phyloP scores from a whole-genome alignment of 2,329 filamentous ascomycete species.

The Cladosporium sp. region DNA sequence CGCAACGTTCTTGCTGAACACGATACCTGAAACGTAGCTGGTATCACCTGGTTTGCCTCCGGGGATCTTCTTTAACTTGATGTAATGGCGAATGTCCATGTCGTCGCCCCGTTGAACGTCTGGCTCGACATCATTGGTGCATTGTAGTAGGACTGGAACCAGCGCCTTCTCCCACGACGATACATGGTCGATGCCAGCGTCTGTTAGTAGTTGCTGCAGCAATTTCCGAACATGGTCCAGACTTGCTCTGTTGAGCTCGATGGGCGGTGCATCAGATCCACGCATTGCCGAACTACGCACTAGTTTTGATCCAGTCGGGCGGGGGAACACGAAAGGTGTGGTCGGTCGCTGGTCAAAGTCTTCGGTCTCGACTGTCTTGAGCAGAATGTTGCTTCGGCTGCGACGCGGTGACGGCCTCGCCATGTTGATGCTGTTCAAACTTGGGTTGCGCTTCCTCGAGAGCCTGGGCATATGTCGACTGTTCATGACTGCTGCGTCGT shows the following conservation, averaged over 20 bases:
- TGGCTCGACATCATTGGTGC: constrained; percentile 91
- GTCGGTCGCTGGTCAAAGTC: constrained; percentile 18
- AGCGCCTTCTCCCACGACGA: constrained; percentile 86
- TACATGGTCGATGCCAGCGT: constrained; percentile 70
- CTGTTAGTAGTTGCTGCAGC: constrained; percentile 77
- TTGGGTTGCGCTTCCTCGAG: constrained; percentile 76
- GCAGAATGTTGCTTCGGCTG: constrained; percentile 55
- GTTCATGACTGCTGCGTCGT: constrained; percentile 63
- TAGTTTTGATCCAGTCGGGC: constrained; percentile 37
- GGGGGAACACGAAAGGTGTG: constrained; percentile 22
- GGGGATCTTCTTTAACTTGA: constrained; percentile 95
- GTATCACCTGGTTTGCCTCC: constrained; percentile 89
- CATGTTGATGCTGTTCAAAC: constrained; percentile 75
- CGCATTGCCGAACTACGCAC: constrained; percentile 81
- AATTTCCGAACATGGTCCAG: constrained; percentile 84
- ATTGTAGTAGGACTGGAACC: constrained; percentile 83
- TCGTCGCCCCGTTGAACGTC: constrained; percentile 88
- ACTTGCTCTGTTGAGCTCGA: constrained; percentile 85
- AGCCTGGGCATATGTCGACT: constrained; percentile 63
- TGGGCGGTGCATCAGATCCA: constrained; percentile 69
- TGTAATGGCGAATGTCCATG: constrained; percentile 96
- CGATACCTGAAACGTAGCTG: constrained; percentile 92
- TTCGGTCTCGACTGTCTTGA: constrained; percentile 44
- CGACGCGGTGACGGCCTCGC: constrained; percentile 69
- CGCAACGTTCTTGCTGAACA: constrained; percentile 96